Base-by-base conservation (phyloP, 495 filamentous ascomycete species). In the Penicillium coprophilum region DNA sequence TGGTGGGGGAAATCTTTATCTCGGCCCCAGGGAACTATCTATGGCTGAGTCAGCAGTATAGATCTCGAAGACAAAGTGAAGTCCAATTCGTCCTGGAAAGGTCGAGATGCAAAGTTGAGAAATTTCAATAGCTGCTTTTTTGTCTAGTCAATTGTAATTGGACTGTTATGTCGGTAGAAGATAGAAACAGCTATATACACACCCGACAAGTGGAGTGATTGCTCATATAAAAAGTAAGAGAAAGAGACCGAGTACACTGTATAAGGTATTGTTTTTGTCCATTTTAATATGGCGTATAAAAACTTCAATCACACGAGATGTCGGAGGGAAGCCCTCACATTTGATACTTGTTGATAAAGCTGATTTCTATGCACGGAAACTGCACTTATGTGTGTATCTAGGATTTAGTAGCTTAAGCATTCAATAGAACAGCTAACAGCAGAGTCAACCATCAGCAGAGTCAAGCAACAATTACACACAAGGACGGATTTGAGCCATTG, bases 1-100 rank as follows among this genome's bases (percentile, higher is more conserved):
- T 13, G 40, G 30, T 15, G 49, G 50, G 38, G 50, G 36, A 43
- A 43, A 30, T 52, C 38, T 41, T 52, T 52, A 52, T 41, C 24
- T 32, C 6, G 44, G 13, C 11, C 11, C 39, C 19, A 10, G 24
- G 24, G 24, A 3, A 19, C 40, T 45, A 56, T 51, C 31, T 46
- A 47, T 30, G 3, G 48, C 48, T 61, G 48, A 61, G 58, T 61
- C 58, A 61, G 32, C 48, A 21, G 12, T 27, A 51, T 52, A 38
- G 34, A 8, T 1, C 28, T 36, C 32, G 13, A 36, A n/a, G 39
- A 3, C 17, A 12, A n/a, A n/a, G 39, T 6, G 28, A 49, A 3
- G 31, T 19, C 20, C 19, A 19, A 23, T 49, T 23, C 34, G 19
- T 20, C n/a, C 17, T 38, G 30, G 45, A 47, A 4, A 47, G 1